A percentile compares a stretch with the other conserved stretches of the same genome.
These are phyloP conservation scores for Lantana camara DNA, from an alignment of 257 asterid genomes.

Conservation along the genomic window DNA sequence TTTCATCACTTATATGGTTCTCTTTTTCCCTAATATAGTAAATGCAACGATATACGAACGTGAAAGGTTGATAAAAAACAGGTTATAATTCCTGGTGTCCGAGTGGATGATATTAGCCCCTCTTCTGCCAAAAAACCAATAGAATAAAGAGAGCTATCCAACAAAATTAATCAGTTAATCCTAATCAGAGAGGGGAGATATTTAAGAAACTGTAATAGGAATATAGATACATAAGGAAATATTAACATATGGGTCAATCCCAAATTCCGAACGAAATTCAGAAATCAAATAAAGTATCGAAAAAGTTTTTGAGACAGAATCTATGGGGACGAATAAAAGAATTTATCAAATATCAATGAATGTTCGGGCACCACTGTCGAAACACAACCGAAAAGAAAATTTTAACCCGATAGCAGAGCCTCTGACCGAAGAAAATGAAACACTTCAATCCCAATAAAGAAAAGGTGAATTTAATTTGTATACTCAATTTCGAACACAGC, in stretches of 20 bases:
- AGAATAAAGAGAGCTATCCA: background rate
- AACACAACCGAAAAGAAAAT: background rate
- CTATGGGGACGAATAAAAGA: too few relatives aligned
- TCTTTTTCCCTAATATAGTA: background rate
- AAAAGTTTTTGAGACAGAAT: background rate
- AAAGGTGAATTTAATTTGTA: background rate
- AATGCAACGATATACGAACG: too few relatives aligned
- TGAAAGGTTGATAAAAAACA: too few relatives aligned
- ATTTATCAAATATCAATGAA: background rate
- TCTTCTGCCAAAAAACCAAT: background rate
- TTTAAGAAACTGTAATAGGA: background rate
- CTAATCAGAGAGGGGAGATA: background rate
- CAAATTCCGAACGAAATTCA: background rate
- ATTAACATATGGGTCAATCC: background rate
- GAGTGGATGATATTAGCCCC: background rate
- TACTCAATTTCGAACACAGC: background rate
- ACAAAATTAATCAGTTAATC: background rate
- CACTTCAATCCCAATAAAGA: background rate
- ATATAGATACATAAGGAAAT: background rate
- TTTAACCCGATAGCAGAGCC: background rate
- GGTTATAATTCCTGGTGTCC: background rate
- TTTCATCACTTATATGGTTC: background rate
- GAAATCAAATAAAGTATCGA: background rate
- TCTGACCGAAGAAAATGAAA: background rate
- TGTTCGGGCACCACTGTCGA: background rate